These are phyloP conservation scores for Piloderma croceum DNA, from an alignment of 768 basidiomycete genomes.

Conservation along the genomic window DNA sequence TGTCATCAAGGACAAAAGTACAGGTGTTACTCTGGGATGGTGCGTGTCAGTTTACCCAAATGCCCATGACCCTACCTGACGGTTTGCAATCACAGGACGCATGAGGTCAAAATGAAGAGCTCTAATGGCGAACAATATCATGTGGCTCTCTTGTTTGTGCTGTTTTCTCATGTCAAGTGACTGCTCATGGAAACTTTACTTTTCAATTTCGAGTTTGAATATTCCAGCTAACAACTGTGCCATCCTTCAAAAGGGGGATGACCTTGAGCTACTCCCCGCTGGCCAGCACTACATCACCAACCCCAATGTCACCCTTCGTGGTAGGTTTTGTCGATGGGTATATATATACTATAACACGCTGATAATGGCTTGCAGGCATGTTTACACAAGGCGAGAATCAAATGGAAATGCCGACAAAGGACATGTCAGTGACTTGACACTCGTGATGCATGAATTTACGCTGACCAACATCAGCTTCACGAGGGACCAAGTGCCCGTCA, in stretches of 20 bases:
- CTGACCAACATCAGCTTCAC: conserved; percentile 50
- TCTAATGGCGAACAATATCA: no score
- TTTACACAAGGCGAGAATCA: conserved; percentile 83
- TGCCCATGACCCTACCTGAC: conserved; percentile 1
- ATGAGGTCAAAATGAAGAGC: conserved; percentile 77
- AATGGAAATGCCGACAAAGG: conserved; percentile 82
- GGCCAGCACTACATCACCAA: conserved; percentile 84
- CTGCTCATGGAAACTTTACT: neutral
- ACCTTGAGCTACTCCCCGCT: conserved; percentile 70
- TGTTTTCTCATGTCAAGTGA: conserved; percentile 3
- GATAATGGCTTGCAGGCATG: no score
- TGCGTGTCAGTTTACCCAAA: conserved; percentile 14
- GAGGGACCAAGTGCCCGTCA: conserved; percentile 81
- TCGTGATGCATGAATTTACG: neutral
- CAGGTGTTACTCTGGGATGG: conserved; percentile 58
- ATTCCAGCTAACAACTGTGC: conserved; percentile 87
- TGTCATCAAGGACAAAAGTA: conserved; percentile 55
- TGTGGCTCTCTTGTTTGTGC: no score
- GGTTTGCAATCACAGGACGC: conserved; percentile 36
- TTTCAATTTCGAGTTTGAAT: conserved; percentile 47
- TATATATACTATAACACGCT: no score
- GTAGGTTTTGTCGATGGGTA: no score
- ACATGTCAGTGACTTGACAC: conserved; percentile 49
- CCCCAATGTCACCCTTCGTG: conserved; percentile 74
- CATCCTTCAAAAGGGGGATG: conserved; percentile 76